Conservation (phyloP, 768 basidiomycete genomes). For the Pulveroboletus sp. region DNA sequence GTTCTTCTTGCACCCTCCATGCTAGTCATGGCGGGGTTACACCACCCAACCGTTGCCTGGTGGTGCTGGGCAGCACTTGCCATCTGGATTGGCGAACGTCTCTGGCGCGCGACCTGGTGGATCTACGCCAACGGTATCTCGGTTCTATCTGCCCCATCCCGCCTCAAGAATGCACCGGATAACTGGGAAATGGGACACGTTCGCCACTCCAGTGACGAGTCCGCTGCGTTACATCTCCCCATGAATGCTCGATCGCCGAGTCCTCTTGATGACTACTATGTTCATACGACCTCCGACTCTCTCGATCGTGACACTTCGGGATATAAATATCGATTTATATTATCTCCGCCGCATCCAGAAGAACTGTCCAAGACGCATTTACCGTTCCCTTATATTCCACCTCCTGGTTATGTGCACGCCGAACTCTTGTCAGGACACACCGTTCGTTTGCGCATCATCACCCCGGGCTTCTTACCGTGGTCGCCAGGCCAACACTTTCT, state of each 20-base stretch:
- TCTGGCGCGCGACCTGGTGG: conserved; percentile 54
- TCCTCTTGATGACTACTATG: conserved; percentile 24
- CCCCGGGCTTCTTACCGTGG: conserved; percentile 59
- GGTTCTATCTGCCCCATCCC: conserved; percentile 5
- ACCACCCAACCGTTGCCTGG: conserved; percentile 63
- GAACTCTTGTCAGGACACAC: conserved; percentile 70
- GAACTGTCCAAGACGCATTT: background rate
- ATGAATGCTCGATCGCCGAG: conserved; percentile 17
- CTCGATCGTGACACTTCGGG: background rate
- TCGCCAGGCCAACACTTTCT: conserved; percentile 79
- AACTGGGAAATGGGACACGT: conserved; percentile 26
- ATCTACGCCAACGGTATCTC: conserved; percentile 58
- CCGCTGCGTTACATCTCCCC: background rate
- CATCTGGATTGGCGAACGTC: conserved; percentile 63
- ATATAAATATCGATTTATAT: background rate
- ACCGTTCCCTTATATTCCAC: conserved; percentile 41
- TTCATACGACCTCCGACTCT: conserved; percentile 4
- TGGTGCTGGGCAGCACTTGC: conserved; percentile 67
- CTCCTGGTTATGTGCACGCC: conserved; percentile 65
- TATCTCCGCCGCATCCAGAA: background rate
- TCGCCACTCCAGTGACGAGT: conserved; percentile 5
- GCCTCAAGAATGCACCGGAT: conserved; percentile 8
- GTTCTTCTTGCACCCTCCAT: conserved; percentile 61
- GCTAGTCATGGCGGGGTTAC: conserved; percentile 58
- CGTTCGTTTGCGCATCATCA: conserved; percentile 62